Base-by-base conservation (phyloP, 1,284 basidiomycete species). In the Pseudozyma hubeiensis region DNA sequence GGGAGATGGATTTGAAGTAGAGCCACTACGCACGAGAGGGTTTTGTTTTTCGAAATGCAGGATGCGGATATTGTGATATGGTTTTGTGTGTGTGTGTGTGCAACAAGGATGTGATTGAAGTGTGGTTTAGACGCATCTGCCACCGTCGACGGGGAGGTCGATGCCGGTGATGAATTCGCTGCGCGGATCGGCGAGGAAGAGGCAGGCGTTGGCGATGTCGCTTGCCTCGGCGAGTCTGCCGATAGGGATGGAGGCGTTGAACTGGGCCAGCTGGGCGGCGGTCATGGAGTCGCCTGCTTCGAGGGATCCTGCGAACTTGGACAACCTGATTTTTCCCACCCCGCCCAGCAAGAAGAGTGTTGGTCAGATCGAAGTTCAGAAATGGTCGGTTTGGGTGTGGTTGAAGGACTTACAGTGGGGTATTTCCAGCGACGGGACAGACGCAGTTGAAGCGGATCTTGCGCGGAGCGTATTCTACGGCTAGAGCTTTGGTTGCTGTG, bases 1-100 rank as follows among this genome's bases (percentile, higher is more conserved):
- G 65, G 14, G 78, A 81, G 69, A 73, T 76, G 67, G 79, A 73
- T 45, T 63, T 79, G 53, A 76, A 81, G 75, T 78, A 41, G n/a
- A 16, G 11, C 40, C 40, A 9, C 35, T 4, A 37, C 35, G 35
- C 35, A 37, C 35, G 14, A 9, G 1, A 9, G 2, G n/a, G n/a
- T 5, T 37, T 37, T 9, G 35, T 3, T 37, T 14, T 37, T 9
- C 35, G 14, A 37, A 37, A 9, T 10, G 14, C 35, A 37, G 14
- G 35, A 37, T 10, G 8, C 4, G 35, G 8, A 37, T 2, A 37
- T 9, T 9, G 8, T 14, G 2, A 9, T 37, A 5, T 40, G 39
- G 16, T 16, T 5, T 10, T n/a, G 7, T 5, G 34, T 5, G 31
- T 10, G 47, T 34, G 34, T 19, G 33, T 35, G 16, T 48, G 47